phyloP scores from a whole-genome alignment of 163 green algal genomes.

The Chlorella variabilis region DNA sequence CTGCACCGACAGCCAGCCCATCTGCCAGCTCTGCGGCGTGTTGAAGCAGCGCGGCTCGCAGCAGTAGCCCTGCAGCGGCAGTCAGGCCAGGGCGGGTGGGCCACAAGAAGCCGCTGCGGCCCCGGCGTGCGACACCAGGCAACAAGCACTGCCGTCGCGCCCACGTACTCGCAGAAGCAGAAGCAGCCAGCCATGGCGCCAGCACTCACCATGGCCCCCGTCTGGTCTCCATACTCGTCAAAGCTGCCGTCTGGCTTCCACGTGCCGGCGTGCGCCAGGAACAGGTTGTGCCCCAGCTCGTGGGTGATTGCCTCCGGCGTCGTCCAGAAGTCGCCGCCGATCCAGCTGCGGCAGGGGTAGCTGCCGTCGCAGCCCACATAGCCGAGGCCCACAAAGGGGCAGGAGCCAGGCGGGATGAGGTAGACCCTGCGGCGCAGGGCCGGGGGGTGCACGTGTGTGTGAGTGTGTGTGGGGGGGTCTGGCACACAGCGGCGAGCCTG shows the following conservation, averaged over 20 bases:
- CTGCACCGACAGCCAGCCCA: conserved; percentile 23
- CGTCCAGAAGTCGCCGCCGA: not conserved
- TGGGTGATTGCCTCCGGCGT: not conserved
- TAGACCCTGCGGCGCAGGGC: conserved; percentile 3
- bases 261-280: not conserved
- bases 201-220: too few relatives aligned
- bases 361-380: conserved; percentile 19
- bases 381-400: conserved; percentile 8
- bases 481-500: not conserved
- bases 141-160: too few relatives aligned
- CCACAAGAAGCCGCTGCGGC: too few relatives aligned
- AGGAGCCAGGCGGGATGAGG: conserved; percentile 1
- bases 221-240: too few relatives aligned
- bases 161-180: too few relatives aligned
- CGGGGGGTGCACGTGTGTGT: not conserved
- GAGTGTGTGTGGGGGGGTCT: not conserved
- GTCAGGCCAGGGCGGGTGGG: too few relatives aligned
- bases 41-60: conserved; percentile 23
- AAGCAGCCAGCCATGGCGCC: too few relatives aligned
- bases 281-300: conserved; percentile 30
- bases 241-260: too few relatives aligned
- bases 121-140: too few relatives aligned
- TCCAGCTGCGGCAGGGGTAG: not conserved
- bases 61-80: conserved; percentile 34
- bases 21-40: conserved; percentile 28